phyloP scores from a whole-genome alignment of 305 asterid genomes.

The Andrographis paniculata region DNA sequence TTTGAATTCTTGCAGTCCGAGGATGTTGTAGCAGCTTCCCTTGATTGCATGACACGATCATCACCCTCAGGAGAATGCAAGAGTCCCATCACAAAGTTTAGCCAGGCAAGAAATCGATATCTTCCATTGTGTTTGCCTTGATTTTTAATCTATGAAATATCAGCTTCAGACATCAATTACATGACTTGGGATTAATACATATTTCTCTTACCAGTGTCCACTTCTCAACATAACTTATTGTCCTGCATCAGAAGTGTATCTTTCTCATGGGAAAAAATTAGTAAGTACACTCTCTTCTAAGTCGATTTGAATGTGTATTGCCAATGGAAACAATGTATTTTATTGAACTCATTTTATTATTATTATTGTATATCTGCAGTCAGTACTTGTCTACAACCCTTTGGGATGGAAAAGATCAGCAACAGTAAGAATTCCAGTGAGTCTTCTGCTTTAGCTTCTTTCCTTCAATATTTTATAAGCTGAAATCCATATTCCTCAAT shows the following conservation, averaged over 20 bases:
- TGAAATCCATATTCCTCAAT: no score
- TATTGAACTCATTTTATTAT: no score
- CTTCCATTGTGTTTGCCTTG: slow-evolving; percentile 7
- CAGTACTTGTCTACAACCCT: slow-evolving; percentile 75
- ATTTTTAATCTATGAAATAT: neutral
- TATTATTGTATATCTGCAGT: slow-evolving; percentile 56
- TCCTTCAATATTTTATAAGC: neutral
- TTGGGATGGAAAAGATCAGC: slow-evolving; percentile 87
- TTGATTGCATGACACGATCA: slow-evolving; percentile 65
- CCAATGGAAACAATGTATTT: no score
- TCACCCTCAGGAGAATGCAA: slow-evolving; percentile 40
- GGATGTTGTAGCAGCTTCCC: slow-evolving; percentile 63
- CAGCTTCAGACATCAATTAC: neutral
- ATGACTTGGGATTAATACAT: slow-evolving; percentile 12
- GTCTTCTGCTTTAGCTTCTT: slow-evolving; percentile 23
- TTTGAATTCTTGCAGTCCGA: slow-evolving; percentile 51
- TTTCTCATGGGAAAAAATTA: slow-evolving; percentile 68
- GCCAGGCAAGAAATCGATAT: slow-evolving; percentile 45
- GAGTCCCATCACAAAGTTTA: slow-evolving; percentile 38
- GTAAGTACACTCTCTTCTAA: slow-evolving; percentile 36
- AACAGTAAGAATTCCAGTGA: slow-evolving; percentile 84
- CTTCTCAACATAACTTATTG: slow-evolving; percentile 88
- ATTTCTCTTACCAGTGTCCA: slow-evolving; percentile 59
- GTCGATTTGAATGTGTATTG: no score
- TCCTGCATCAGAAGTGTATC: slow-evolving; percentile 84